Percentiles rank a stretch among this genome's conserved stretches.
phyloP scores from a whole-genome alignment of 768 basidiomycete genomes.

The Macrolepiota albuminosa region DNA sequence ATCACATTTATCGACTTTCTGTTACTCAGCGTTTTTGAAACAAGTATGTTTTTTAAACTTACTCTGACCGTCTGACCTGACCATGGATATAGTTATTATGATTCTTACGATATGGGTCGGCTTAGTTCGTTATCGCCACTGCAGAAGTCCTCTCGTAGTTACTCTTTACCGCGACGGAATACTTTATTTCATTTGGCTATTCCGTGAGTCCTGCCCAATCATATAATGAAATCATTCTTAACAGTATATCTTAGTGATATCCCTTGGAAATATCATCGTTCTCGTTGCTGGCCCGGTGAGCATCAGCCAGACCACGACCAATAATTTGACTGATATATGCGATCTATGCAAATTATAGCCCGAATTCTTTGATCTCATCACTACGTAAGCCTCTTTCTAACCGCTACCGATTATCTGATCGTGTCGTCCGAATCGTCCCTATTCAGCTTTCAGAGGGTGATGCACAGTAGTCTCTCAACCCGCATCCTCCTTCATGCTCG shows the following conservation, averaged over 20 bases:
- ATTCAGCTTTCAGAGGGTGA: neutral
- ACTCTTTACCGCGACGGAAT: neutral
- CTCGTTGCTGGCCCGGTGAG: neutral
- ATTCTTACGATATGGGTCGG: slow-evolving; percentile 1
- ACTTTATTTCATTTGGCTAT: neutral
- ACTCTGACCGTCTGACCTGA: neutral
- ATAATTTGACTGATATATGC: neutral
- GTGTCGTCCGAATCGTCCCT: neutral
- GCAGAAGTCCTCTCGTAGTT: neutral
- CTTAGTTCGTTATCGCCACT: neutral
- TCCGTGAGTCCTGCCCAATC: neutral
- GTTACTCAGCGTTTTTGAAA: neutral
- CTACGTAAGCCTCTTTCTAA: neutral
- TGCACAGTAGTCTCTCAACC: neutral
- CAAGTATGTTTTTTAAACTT: neutral
- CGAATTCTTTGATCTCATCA: neutral
- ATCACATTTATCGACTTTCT: neutral
- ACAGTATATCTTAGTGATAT: neutral
- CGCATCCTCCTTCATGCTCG: slow-evolving; percentile 1
- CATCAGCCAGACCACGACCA: neutral
- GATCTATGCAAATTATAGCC: neutral
- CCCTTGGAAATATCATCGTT: neutral
- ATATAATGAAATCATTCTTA: neutral
- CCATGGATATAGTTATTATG: neutral
- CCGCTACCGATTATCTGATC: neutral